Base-by-base conservation (phyloP, 2,329 filamentous ascomycete genomes). In the Stromatinia cepivora region DNA sequence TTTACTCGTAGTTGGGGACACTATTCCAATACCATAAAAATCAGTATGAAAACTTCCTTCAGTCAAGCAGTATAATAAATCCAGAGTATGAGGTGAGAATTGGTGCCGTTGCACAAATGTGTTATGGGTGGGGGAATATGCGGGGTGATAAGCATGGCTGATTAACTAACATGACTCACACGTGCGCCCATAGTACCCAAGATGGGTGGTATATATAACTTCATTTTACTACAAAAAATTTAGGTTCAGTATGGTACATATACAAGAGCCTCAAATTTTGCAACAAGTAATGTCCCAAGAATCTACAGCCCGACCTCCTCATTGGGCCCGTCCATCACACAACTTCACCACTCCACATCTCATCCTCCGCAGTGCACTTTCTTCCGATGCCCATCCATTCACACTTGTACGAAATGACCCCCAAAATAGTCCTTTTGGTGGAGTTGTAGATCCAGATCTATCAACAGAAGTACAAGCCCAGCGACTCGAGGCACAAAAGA, bases 371-470 rank as follows among this genome's bases (percentile, higher is more conserved):
- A 57, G 58, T 22, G 50, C 57, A 9, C 3, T 69, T n/a, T 7
- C 20, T 6, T 67, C 68, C 36, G 68, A 70, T 42, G 69, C 68
- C 6, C 28, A 11, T 2, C 25, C 69, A 17, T 64, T 68, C 36
- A 39, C 34, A 2, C 36, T 48, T 9, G 42, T 73, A 28, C 67
- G 72, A 9, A 70, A 58, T 8, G 58, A 74, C 11, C 73, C 36
- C 7, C n/a, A 66, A 15, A 71, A 71, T 31, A 70, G 67, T 22
- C 50, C 67, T 8, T 72, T 70, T 36, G 71, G 70, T 17, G 68
- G 66, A 22, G 66, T 71, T 0, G 39, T 57, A 9, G 45, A 69
- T 20, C 31, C 54, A 1, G 57, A 54, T 42, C 17, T 61, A 2
- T 28, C 66, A 3, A 57, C 42, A 1, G 62, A 54, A 6, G 54